Percentiles rank a stretch among this genome's conserved stretches.
Conservation (phyloP, 1,284 basidiomycete genomes). For the Apiotrichum gracile region DNA sequence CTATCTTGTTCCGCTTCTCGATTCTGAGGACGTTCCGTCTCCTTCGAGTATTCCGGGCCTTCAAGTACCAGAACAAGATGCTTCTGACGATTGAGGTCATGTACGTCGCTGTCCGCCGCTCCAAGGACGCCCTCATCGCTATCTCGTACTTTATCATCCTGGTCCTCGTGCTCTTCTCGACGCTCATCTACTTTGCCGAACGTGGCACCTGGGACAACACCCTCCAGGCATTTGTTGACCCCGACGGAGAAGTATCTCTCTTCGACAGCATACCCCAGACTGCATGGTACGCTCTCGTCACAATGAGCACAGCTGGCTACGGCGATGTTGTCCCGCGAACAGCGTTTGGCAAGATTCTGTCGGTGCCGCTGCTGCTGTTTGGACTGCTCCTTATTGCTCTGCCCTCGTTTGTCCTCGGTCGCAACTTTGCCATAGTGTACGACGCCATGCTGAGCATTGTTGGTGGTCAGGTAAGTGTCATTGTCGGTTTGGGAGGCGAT, state of each 20-base stretch:
- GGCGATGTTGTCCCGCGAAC: conserved; percentile 80
- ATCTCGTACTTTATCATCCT: conserved; percentile 83
- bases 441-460: conserved; percentile 55
- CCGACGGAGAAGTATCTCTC: conserved; percentile 60
- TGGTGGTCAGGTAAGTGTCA: background rate
- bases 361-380: conserved; percentile 74
- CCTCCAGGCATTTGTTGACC: conserved; percentile 70
- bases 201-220: conserved; percentile 77
- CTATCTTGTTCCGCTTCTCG: conserved; percentile 78
- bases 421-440: conserved; percentile 83
- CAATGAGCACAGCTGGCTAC: conserved; percentile 49
- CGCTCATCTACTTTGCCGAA: conserved; percentile 79
- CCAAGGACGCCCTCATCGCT: conserved; percentile 76
- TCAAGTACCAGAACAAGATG: conserved; percentile 59
- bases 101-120: conserved; percentile 77
- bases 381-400: conserved; percentile 79
- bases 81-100: conserved; percentile 86
- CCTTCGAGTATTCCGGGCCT: conserved; percentile 77
- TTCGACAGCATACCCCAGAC: conserved; percentile 69
- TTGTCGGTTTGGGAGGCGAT: background rate
- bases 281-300: conserved; percentile 61
- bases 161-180: conserved; percentile 78
- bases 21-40: conserved; percentile 72
- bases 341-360: conserved; percentile 72
- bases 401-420: conserved; percentile 78